Percentiles rank a stretch among this genome's conserved stretches.
Evolutionary conservation across 2,329 filamentous ascomycete genomes (phyloP).

Genomic region (Decorospora gaudefroyi): DNA sequence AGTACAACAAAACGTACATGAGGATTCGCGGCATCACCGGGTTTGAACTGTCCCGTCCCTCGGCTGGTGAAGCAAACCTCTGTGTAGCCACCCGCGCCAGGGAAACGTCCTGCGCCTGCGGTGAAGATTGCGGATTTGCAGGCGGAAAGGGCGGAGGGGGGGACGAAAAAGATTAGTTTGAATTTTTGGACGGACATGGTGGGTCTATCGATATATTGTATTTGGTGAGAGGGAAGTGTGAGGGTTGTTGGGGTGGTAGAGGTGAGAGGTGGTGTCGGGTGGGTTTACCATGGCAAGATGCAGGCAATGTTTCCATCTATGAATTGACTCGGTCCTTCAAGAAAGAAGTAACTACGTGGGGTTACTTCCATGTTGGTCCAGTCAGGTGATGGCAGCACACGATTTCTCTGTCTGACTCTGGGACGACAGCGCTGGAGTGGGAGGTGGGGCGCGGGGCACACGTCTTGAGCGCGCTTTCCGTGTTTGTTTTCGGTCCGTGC

Average conservation of each 20-base stretch:
- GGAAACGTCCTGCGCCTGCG: slow-evolving; percentile 52
- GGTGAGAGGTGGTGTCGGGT: too few species aligned
- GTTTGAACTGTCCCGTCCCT: slow-evolving; percentile 69
- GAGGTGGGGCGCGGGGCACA: slow-evolving; percentile 19
- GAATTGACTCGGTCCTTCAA: too few species aligned
- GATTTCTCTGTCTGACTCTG: too few species aligned
- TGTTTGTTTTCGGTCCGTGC: slow-evolving; percentile 29
- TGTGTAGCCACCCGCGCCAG: slow-evolving; percentile 50
- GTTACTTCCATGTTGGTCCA: too few species aligned
- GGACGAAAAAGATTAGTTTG: slow-evolving; percentile 55
- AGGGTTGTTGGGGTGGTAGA: background rate
- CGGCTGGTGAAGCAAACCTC: slow-evolving; percentile 50
- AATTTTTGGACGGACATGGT: slow-evolving; percentile 38
- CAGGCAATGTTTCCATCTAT: too few species aligned
- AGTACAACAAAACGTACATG: slow-evolving; percentile 38
- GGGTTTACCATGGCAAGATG: too few species aligned
- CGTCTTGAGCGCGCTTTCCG: slow-evolving; percentile 26
- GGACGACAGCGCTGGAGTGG: too few species aligned
- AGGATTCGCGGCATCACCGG: slow-evolving; percentile 64
- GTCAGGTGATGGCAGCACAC: too few species aligned
- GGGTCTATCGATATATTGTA: slow-evolving; percentile 6
- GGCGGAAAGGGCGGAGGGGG: slow-evolving; percentile 42
- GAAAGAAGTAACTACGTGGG: too few species aligned
- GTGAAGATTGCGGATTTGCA: slow-evolving; percentile 54
- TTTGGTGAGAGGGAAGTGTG: background rate